Conservation (phyloP, 257 asterid genomes). For the Anisodus tanguticus region DNA sequence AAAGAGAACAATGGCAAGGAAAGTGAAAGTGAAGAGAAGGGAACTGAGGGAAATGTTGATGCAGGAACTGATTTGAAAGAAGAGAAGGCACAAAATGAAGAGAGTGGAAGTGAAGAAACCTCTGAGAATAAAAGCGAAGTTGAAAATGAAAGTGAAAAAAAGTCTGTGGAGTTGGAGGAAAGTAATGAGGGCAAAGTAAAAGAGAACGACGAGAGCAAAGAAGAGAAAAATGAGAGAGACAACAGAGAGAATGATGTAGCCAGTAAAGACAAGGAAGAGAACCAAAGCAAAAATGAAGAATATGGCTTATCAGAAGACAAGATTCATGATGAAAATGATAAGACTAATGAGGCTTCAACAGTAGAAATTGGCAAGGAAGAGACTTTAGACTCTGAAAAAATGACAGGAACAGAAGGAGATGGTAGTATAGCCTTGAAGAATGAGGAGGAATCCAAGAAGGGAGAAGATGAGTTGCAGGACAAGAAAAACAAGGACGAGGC, state of each 20-base stretch:
- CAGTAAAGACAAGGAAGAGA: constrained; percentile 40
- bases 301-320: constrained; percentile 43
- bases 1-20: constrained; percentile 25
- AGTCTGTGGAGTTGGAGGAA: constrained; percentile 41
- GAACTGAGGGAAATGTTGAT: constrained; percentile 28
- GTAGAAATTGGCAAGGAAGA: constrained; percentile 36
- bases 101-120: constrained; percentile 24
- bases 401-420: constrained; percentile 39
- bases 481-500: constrained; percentile 27
- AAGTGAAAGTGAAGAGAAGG: constrained; percentile 31
- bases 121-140: constrained; percentile 41
- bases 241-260: constrained; percentile 37
- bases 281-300: constrained; percentile 38
- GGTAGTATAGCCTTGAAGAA: constrained; percentile 32
- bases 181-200: constrained; percentile 41
- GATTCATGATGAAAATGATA: constrained; percentile 38
- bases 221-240: constrained; percentile 40
- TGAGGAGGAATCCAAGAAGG: constrained; percentile 40
- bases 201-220: constrained; percentile 40
- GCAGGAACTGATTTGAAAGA: constrained; percentile 30
- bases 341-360: constrained; percentile 36
- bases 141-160: constrained; percentile 43
- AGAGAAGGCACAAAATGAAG: constrained; percentile 29
- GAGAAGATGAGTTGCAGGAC: constrained; percentile 35
- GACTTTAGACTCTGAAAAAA: constrained; percentile 41